Conservation (phyloP, 352 stramenopile genomes). For the Phytopythium helicoides region DNA sequence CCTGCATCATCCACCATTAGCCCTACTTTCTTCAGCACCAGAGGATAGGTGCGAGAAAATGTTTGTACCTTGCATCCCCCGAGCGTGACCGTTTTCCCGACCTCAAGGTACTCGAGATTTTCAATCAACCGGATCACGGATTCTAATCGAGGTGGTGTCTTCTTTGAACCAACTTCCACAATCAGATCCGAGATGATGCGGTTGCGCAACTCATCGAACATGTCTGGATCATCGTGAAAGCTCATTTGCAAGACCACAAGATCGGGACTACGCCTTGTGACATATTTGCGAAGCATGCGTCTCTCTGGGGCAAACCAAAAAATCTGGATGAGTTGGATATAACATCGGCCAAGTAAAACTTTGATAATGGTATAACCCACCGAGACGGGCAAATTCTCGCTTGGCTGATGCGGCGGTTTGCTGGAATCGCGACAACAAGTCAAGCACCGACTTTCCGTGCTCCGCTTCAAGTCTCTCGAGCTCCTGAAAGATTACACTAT, state of each 20-base stretch:
- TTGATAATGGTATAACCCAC: conserved; percentile 14
- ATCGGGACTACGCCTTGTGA: conserved; percentile 13
- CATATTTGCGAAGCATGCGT: conserved; percentile 45
- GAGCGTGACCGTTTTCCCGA: conserved; percentile 70
- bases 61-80: conserved; percentile 64
- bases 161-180: conserved; percentile 47
- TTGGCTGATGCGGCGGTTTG: conserved; percentile 43
- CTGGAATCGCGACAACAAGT: conserved; percentile 51
- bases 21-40: no score
- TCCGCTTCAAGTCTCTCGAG: conserved; percentile 42
- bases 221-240: conserved; percentile 42
- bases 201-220: conserved; percentile 70
- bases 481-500: conserved; percentile 23
- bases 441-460: conserved; percentile 28
- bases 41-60: no score
- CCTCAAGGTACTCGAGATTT: conserved; percentile 44
- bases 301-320: conserved; percentile 38
- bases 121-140: conserved; percentile 41
- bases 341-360: neutral
- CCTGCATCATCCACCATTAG: conserved; percentile 1
- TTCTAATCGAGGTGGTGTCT: conserved; percentile 53
- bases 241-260: conserved; percentile 33
- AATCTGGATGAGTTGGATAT: conserved; percentile 5
- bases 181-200: conserved; percentile 61
- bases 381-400: conserved; percentile 38